Evolutionary conservation across 352 stramenopile genomes (phyloP).

Genomic region (Globisporangium apiculatum): DNA sequence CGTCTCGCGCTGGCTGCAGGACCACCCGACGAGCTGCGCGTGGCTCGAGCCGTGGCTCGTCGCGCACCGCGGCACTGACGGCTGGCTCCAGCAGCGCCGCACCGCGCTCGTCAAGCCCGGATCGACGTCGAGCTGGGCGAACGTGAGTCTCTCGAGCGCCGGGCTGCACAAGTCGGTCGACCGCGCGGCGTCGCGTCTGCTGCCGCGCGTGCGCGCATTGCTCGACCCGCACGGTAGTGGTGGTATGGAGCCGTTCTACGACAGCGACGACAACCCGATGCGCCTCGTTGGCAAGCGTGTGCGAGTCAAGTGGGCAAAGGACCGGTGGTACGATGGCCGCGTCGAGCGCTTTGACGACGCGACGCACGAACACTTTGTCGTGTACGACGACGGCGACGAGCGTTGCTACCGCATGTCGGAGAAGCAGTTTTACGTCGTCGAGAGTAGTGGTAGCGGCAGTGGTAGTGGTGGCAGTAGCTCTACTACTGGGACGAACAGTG

Average conservation of each 20-base stretch:
- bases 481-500: not conserved
- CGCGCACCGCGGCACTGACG: slow-evolving; percentile 52
- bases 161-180: slow-evolving; percentile 59
- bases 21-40: slow-evolving; percentile 52
- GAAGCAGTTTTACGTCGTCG: slow-evolving; percentile 82
- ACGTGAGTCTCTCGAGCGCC: slow-evolving; percentile 45
- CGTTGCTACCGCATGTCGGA: slow-evolving; percentile 86
- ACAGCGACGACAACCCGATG: slow-evolving; percentile 83
- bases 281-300: slow-evolving; percentile 79
- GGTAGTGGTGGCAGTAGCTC: slow-evolving; percentile 1
- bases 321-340: slow-evolving; percentile 84
- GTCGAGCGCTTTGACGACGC: slow-evolving; percentile 75
- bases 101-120: slow-evolving; percentile 83
- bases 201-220: slow-evolving; percentile 49
- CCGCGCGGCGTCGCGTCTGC: slow-evolving; percentile 44
- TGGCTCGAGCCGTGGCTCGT: slow-evolving; percentile 85
- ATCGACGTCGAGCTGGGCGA: slow-evolving; percentile 77
- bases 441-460: not conserved
- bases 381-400: slow-evolving; percentile 85
- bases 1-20: slow-evolving; percentile 56
- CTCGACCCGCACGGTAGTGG: slow-evolving; percentile 24
- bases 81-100: slow-evolving; percentile 63
- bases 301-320: slow-evolving; percentile 84
- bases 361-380: slow-evolving; percentile 76
- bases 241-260: slow-evolving; percentile 72